Percentiles rank a stretch among this genome's conserved stretches.
Evolutionary conservation across 2,329 filamentous ascomycete genomes (phyloP).

Genomic region (Penicillium sp.): DNA sequence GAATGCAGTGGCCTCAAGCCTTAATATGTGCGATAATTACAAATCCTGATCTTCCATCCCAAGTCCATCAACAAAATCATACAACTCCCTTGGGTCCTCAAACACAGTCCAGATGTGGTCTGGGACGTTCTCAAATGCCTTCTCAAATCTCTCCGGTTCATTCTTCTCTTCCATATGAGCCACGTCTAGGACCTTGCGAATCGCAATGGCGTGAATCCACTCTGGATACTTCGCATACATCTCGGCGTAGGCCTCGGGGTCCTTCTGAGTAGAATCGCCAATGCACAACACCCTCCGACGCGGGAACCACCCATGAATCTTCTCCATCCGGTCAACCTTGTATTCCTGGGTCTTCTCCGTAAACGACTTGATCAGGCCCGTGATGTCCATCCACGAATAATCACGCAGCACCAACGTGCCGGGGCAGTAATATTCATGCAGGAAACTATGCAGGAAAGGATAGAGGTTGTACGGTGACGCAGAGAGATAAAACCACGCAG

Average conservation of each 20-base stretch:
- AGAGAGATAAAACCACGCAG: slow-evolving; percentile 89
- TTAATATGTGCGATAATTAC: slow-evolving; percentile 10
- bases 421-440: slow-evolving; percentile 68
- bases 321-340: slow-evolving; percentile 77
- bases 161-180: slow-evolving; percentile 75
- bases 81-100: slow-evolving; percentile 69
- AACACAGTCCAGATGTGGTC: slow-evolving; percentile 77
- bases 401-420: slow-evolving; percentile 86
- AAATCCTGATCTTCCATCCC: slow-evolving; percentile 21
- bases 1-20: background rate
- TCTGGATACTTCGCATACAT: slow-evolving; percentile 68
- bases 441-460: slow-evolving; percentile 77
- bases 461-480: slow-evolving; percentile 95
- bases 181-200: slow-evolving; percentile 79
- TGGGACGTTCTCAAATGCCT: slow-evolving; percentile 77
- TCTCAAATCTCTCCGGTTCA: slow-evolving; percentile 73
- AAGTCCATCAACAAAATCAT: slow-evolving; percentile 35
- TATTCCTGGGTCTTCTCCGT: slow-evolving; percentile 82
- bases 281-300: slow-evolving; percentile 77
- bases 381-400: slow-evolving; percentile 80
- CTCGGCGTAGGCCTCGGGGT: slow-evolving; percentile 87
- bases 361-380: slow-evolving; percentile 75
- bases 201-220: slow-evolving; percentile 83
- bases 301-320: slow-evolving; percentile 78
- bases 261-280: slow-evolving; percentile 87